Evolutionary conservation across 768 basidiomycete genomes (phyloP), one percentile per base, ranked within the genome.

Genomic region (Lactarius vividus): DNA sequence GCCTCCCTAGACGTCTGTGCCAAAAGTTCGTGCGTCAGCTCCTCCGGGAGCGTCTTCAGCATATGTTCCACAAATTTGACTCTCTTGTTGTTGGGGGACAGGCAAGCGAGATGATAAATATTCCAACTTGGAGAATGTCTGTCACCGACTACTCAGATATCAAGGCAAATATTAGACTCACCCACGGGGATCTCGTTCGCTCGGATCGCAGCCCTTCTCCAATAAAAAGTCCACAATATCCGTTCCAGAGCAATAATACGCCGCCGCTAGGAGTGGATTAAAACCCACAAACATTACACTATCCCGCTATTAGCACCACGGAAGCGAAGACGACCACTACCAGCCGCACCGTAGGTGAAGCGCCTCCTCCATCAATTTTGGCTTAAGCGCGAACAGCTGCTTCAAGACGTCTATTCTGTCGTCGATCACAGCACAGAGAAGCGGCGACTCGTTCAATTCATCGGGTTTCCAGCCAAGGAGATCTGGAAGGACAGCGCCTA

Each of bases 391-490:
- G 59, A 81, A 80, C n/a, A 87, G 68, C 7, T 75, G 68, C 72
- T 85, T 82, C 53, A 86, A 69, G 0, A 76, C 70, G 1, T 80
- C 79, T 6, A 82, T 33, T 16, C 78, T 73, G 16, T 74, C 64
- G 5, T 74, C 2, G 4, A 80, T 54, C 55, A 85, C 74, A 0
- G 83, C 83, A 1, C 80, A 80, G 9, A 77, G 78, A 9, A 87
- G 72, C 0, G 83, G 83, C 1, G 83, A 83, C 70, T 87, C 86
- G 61, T 84, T 83, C 15, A 85, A 54, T 16, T 73, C 65, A 56
- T 78, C 81, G 58, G 78, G 72, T 2, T 70, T 72, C 83, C 85
- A 85, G 5, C 87, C 87, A 31, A 87, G 75, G 76, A 80, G 80
- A 23, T 70, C 72, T 0, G 82, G 81, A 13, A 87, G 72, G 15